Evolutionary conservation across 768 basidiomycete species (phyloP), one percentile per base, ranked within the genome.

Genomic region (Boletellus emodensis): DNA sequence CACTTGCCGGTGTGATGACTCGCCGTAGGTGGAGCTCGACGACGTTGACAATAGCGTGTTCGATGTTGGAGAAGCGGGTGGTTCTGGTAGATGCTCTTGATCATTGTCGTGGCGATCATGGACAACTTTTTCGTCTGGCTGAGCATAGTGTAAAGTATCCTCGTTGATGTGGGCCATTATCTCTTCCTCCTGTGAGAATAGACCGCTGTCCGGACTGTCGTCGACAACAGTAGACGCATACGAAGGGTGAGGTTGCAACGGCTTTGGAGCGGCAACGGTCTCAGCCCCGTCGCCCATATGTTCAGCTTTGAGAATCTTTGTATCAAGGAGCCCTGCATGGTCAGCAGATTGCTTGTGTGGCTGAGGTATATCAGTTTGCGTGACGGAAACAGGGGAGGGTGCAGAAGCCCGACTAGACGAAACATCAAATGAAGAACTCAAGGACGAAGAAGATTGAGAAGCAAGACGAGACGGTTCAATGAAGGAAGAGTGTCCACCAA

Each of bases 1-100:
- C 41, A 62, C 52, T 43, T 63, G 69, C n/a, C 69, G 65, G 26
- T 71, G 64, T 1, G 71, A 70, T 11, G 68, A 51, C 39, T 81
- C 82, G 49, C 76, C 79, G 54, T 75, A 74, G 4, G 78, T 70
- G 40, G 64, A 73, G 13, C 60, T 61, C 36, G 61, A 69, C 33
- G 63, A 63, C 28, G 62, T 64, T 8, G 67, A 69, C 32, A 58
- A 56, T 28, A 79, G 60, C 0, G 77, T 79, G 52, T 79, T 79
- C 11, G 80, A 79, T 17, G 74, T 62, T 9, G 78, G 80, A 5
- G 82, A 84, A 17, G 75, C 73, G 28, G 82, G 81, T 26, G 81
- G 81, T 58, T 85, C 84, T 8, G 79, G 76, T 6, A 80, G 65
- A 59, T 82, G 77, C 42, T 81, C 79, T 48, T 66, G 62, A 47